Conservation (phyloP, 2,329 filamentous ascomycete species). For the Juglanconis oblonga region DNA sequence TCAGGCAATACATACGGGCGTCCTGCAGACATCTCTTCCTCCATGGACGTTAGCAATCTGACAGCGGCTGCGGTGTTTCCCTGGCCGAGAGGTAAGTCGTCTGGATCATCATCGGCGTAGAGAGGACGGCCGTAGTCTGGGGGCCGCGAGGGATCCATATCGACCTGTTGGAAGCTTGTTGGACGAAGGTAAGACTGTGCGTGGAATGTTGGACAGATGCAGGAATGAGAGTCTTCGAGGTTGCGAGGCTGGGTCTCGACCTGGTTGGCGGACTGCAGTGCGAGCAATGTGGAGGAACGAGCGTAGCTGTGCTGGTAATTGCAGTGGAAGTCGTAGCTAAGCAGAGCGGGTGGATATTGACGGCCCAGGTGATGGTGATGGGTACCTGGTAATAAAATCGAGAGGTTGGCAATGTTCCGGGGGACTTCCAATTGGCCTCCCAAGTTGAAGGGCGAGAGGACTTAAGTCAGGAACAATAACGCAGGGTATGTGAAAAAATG, state of each 20-base stretch:
- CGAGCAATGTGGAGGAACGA: neutral
- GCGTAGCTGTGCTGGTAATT: neutral
- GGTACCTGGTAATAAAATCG: neutral
- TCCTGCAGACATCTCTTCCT: conserved; percentile 46
- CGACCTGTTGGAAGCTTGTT: conserved; percentile 7
- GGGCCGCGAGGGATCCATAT: conserved; percentile 52
- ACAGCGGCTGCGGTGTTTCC: conserved; percentile 49
- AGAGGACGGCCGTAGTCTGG: conserved; percentile 56
- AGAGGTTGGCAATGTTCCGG: neutral
- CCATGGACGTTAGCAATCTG: conserved; percentile 61
- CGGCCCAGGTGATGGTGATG: neutral
- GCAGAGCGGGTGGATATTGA: neutral
- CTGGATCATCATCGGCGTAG: conserved; percentile 52
- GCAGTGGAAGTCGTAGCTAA: neutral
- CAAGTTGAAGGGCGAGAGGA: neutral
- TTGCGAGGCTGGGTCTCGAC: neutral
- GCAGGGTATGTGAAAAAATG: too few species aligned
- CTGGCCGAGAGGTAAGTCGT: conserved; percentile 44
- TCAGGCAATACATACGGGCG: conserved; percentile 53
- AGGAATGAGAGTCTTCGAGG: neutral
- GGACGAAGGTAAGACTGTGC: neutral
- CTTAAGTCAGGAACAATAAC: neutral
- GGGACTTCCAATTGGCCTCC: neutral
- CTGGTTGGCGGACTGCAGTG: neutral
- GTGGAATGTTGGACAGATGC: neutral